Conservation (phyloP, 306 rosid species). For the Hippophae tibetana region DNA sequence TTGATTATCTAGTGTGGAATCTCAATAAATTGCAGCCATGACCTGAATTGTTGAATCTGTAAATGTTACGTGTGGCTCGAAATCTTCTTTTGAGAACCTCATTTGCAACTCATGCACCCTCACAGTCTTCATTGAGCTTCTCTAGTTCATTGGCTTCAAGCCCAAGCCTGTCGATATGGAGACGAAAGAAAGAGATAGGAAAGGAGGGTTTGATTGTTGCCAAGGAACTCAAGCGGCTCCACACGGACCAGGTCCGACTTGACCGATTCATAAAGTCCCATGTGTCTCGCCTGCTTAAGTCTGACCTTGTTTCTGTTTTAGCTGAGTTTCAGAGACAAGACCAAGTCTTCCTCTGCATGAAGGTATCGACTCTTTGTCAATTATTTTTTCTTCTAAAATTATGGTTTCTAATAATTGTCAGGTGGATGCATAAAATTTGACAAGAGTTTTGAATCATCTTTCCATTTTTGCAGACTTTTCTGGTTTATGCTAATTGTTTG, state of each 20-base stretch:
- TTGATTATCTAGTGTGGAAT: too few relatives aligned
- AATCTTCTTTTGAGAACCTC: too few relatives aligned
- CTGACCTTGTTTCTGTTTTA: constrained; percentile 69
- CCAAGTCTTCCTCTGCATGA: constrained; percentile 64
- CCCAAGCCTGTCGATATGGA: constrained; percentile 90
- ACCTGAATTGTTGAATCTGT: too few relatives aligned
- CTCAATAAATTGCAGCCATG: too few relatives aligned
- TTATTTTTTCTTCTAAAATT: background rate
- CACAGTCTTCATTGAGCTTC: background rate
- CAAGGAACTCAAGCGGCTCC: constrained; percentile 70
- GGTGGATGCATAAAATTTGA: background rate
- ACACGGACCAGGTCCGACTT: constrained; percentile 40
- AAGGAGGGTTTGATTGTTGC: constrained; percentile 70
- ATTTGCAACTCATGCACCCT: too few relatives aligned
- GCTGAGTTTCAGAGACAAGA: constrained; percentile 70
- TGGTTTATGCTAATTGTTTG: background rate
- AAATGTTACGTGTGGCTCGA: too few relatives aligned
- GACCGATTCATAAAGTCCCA: constrained; percentile 54
- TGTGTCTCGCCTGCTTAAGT: constrained; percentile 80
- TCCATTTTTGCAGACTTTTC: background rate
- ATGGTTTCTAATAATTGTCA: background rate
- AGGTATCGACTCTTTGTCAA: constrained; percentile 27
- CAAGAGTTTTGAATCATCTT: background rate
- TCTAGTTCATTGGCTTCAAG: constrained; percentile 36
- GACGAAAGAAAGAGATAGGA: constrained; percentile 87